Percentiles rank a stretch among this genome's conserved stretches.
Evolutionary conservation across 1,139 yeast species (phyloP).

Genomic region (Geotrichum siamense): DNA sequence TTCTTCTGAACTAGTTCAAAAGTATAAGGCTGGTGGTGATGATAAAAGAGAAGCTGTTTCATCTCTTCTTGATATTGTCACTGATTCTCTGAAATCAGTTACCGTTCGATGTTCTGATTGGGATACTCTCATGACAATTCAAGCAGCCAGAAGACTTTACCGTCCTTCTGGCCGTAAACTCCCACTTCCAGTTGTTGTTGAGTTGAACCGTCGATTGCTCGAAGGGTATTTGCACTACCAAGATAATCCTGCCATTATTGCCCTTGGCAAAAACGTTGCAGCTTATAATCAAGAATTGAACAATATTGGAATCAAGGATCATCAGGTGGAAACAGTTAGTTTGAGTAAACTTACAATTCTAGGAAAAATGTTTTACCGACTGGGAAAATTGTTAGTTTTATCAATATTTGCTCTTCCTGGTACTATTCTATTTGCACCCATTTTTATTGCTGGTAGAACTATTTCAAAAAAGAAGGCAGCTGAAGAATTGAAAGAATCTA

Average conservation of each 20-base stretch:
- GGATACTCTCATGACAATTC: slow-evolving; percentile 86
- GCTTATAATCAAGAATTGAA: slow-evolving; percentile 61
- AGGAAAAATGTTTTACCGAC: slow-evolving; percentile 47
- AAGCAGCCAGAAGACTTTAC: slow-evolving; percentile 86
- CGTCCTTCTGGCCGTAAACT: slow-evolving; percentile 65
- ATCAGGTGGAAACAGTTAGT: slow-evolving; percentile 68
- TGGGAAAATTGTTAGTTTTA: slow-evolving; percentile 48
- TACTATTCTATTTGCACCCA: slow-evolving; percentile 73
- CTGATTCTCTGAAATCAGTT: slow-evolving; percentile 75
- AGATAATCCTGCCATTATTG: slow-evolving; percentile 61
- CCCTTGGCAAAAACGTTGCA: slow-evolving; percentile 54
- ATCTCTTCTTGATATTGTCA: slow-evolving; percentile 59
- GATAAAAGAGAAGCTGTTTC: slow-evolving; percentile 63
- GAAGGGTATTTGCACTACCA: slow-evolving; percentile 69
- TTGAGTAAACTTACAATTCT: slow-evolving; percentile 43
- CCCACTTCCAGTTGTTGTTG: slow-evolving; percentile 78
- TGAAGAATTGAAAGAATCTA: slow-evolving; percentile 78
- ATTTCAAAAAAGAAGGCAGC: slow-evolving; percentile 67
- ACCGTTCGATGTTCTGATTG: slow-evolving; percentile 90
- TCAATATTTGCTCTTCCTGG: slow-evolving; percentile 76
- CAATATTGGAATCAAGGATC: slow-evolving; percentile 76
- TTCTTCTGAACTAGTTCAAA: slow-evolving; percentile 52
- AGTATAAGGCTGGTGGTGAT: slow-evolving; percentile 52
- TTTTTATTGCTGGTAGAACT: slow-evolving; percentile 66
- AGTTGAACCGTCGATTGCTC: slow-evolving; percentile 79